These are phyloP conservation scores for Fusarium algeriense DNA, from an alignment of 2,329 filamentous ascomycete genomes.

Conservation along the genomic window DNA sequence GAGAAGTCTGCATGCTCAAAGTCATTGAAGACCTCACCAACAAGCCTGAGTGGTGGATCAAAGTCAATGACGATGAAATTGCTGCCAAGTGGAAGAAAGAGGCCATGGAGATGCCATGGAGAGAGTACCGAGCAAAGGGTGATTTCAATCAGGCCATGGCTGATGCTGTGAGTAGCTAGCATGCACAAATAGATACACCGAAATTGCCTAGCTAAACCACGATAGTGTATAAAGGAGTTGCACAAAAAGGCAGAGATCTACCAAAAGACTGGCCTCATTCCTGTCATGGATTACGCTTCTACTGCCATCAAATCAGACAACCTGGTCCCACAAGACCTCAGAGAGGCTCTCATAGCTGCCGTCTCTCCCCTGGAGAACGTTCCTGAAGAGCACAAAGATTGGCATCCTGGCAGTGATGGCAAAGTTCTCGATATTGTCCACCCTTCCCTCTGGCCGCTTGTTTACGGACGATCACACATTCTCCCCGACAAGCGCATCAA, in stretches of 20 bases:
- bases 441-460: conserved; percentile 43
- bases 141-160: conserved; percentile 51
- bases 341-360: conserved; percentile 56
- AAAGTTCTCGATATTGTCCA: conserved; percentile 41
- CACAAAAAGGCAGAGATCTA: conserved; percentile 51
- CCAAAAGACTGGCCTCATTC: conserved; percentile 50
- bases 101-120: conserved; percentile 49
- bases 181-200: neutral
- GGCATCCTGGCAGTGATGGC: conserved; percentile 38
- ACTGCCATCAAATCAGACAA: conserved; percentile 54
- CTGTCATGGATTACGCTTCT: conserved; percentile 51
- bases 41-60: conserved; percentile 53
- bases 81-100: conserved; percentile 48
- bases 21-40: conserved; percentile 52
- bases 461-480: conserved; percentile 49
- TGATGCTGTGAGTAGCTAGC: conserved; percentile 40
- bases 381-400: conserved; percentile 57
- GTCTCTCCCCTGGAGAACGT: conserved; percentile 64
- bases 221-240: conserved; percentile 52
- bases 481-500: conserved; percentile 51
- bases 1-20: conserved; percentile 52
- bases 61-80: conserved; percentile 47
- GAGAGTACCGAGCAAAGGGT: conserved; percentile 30
- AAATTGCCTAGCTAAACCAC: conserved; percentile 1
- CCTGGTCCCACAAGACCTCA: conserved; percentile 42